Evolutionary conservation across 139 green algal species (phyloP), one percentile per base, ranked within the genome.

Genomic region (Penium margaritaceum): DNA sequence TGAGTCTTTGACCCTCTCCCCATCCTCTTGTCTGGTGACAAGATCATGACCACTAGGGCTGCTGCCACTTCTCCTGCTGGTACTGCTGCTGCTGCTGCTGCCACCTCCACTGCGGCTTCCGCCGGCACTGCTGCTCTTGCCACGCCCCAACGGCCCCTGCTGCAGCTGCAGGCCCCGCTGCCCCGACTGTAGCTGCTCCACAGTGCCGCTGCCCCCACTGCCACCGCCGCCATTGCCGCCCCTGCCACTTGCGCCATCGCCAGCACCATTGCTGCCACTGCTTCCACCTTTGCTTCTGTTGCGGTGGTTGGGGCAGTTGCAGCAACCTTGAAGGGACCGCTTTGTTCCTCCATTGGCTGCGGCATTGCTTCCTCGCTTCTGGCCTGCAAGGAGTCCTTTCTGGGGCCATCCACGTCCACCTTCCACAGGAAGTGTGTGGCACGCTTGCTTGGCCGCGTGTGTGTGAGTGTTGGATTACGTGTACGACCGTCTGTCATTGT

Each of bases 101-200:
- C 7, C 34, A 33, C 61, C 47, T 14, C 17, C 21, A 43, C 34
- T 3, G 3, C 35, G 47, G 35, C 24, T 69, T 9, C 15, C 2
- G 41, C 37, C 35, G 27, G 15, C 3, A 2, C 37, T 2, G 39
- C 5, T 34, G 19, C 27, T 17, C 19, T 54, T 72, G 75, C 80
- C 84, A 27, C 14, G 14, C 54, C 82, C 87, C 63, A 5, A 4
- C 61, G 30, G 9, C 55, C 12, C 30, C 55, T 14, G 30, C 55
- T 19, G 9, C 55, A 65, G 32, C 41, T 21, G 9, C 41, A 51
- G 41, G 9, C 9, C 41, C 41, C 9, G 41, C 41, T 12, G 12
- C 9, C 9, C 9, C 9, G 12, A 12, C 41, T 21, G 41, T 12
- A 21, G 41, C 41, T 51, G 41, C 41, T 21, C 9, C 41, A 51